Evolutionary conservation across 2,329 filamentous ascomycete species (phyloP), one percentile per base, ranked within the genome.

Genomic region (Emmonsiellopsis sp.): DNA sequence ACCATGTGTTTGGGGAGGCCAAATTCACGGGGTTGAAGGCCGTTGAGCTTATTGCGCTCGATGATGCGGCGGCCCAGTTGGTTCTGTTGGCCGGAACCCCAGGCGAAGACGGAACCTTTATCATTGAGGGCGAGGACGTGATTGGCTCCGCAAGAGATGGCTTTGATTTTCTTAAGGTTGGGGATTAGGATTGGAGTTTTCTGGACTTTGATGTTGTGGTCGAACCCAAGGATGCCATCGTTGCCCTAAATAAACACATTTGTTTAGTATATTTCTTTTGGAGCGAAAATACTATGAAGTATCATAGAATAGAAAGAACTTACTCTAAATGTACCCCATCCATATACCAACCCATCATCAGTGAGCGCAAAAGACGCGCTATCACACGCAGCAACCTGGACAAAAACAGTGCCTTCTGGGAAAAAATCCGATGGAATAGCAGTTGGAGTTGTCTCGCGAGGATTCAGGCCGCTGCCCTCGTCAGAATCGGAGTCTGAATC

Each of bases 51-150:
- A 55, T 74, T 81, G 51, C 81, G 79, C 66, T 82, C 80, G 45
- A 82, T 77, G 40, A 83, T 76, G 52, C 79, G 78, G 51, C 80
- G 81, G 58, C 85, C 86, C 8, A 88, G 77, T 63, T 85, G 81
- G 62, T 85, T 83, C 66, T 90, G 83, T 60, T 85, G 80, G 33
- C 81, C 81, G 46, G 78, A 81, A 27, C 83, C 83, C 82, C 82
- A 86, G 10, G 81, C 80, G 60, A 74, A 84, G 45, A 84, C 80
- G 40, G 75, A 75, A 45, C 80, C 79, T 53, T 78, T 77, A 39
- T 71, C 74, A 61, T 83, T 77, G 42, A 87, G 72, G 9, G 78
- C 78, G 33, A 81, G 72, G 21, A 75, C 74, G 58, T 81, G 78
- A 64, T 82, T 81, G 51, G 78, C 78, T 55, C 79, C 79, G 55